Evolutionary conservation across 1,139 yeast species (phyloP).

Genomic region (Wickerhamomyces sp.): DNA sequence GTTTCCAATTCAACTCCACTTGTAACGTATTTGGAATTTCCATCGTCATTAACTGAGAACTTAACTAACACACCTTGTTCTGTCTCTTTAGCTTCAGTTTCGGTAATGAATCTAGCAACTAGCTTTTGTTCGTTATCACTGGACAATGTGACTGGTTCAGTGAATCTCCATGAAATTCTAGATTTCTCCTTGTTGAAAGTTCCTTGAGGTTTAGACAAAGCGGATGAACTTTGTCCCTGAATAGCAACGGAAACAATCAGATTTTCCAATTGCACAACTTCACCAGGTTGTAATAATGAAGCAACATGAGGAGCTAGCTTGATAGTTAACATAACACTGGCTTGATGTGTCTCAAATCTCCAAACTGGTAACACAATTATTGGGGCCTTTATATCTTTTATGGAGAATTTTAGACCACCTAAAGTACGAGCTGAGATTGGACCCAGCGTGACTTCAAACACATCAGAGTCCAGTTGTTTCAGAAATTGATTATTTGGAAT

Average conservation of each 20-base stretch:
- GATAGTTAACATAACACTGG: constrained; percentile 75
- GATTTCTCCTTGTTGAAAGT: constrained; percentile 79
- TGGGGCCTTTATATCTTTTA: constrained; percentile 53
- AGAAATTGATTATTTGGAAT: constrained; percentile 34
- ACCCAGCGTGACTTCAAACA: constrained; percentile 29
- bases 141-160: constrained; percentile 41
- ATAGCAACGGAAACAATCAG: constrained; percentile 66
- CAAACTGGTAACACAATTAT: constrained; percentile 73
- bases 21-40: constrained; percentile 24
- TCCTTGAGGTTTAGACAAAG: constrained; percentile 88
- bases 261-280: constrained; percentile 42
- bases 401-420: constrained; percentile 71
- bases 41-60: constrained; percentile 39
- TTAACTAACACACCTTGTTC: constrained; percentile 67
- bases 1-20: constrained; percentile 27
- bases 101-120: constrained; percentile 68
- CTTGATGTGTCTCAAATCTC: constrained; percentile 82
- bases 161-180: constrained; percentile 80
- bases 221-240: constrained; percentile 51
- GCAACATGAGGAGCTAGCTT: constrained; percentile 51
- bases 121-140: constrained; percentile 48
- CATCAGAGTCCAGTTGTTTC: constrained; percentile 28
- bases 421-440: constrained; percentile 51
- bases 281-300: constrained; percentile 26
- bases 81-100: constrained; percentile 57